Base-by-base conservation (phyloP, 805 yeast species). In the Candida lessepsii region DNA sequence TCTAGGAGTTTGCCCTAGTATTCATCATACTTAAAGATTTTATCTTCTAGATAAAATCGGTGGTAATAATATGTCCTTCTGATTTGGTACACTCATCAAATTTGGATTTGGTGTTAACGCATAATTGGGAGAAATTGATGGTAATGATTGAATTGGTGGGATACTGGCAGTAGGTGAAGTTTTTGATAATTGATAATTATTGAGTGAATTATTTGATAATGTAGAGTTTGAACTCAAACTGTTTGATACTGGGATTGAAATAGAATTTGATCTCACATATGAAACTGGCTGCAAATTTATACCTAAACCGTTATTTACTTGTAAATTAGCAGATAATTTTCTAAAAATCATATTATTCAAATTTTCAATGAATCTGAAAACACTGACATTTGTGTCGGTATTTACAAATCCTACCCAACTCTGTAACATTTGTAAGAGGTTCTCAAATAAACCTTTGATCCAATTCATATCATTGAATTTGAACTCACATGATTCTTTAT, bases 401-500 rank as follows among this genome's bases (percentile, higher is more conserved):
- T 32, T 32, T 6, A 46, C 34, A 18, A 44, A 45, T 9, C 32
- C 25, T n/a, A 47, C 31, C 53, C 53, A 49, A 8, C 20, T 20
- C 26, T 33, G 37, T 18, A 45, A 41, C 9, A 49, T 28, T 2
- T 4, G 19, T 2, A 33, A 35, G n/a, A 45, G 25, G 13, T 31
- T 41, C 11, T 39, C 35, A 23, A 47, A 45, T 5, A 49, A 31
- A 4, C 30, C 32, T 25, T 32, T 14, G 14, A 31, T 35, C 48
- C 49, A 49, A 11, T 28, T 18, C 7, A 9, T 9, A 20, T 37
- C 40, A 11, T 30, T 33, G 13, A 41, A 34, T 28, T 47, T 42
- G 30, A 47, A 46, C 10, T 39, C 28, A 15, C 30, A 24, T 17
- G 42, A 39, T 10, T 50, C 30, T 6, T 44, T 15, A 19, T 47